Conservation (phyloP, 176 grass and related monocot species). For the Aegilops tauschii region DNA sequence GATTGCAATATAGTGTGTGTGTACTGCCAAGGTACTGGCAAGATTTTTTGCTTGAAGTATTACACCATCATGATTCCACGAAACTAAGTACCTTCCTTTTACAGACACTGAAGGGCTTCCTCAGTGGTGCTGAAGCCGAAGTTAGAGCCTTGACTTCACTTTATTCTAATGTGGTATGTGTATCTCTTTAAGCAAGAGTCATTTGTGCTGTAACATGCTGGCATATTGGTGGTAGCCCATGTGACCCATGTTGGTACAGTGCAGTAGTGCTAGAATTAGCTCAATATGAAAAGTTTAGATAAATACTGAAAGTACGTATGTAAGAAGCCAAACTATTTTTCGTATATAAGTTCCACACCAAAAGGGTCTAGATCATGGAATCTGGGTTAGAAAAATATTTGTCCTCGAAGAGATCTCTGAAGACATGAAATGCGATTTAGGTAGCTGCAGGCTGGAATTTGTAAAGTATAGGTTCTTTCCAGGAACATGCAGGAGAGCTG, state of each 20-base stretch:
- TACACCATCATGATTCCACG: not conserved
- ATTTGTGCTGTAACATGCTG: conserved; percentile 1
- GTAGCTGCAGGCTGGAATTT: not conserved
- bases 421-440: not conserved
- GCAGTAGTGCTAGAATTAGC: not conserved
- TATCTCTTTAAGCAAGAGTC: conserved; percentile 11
- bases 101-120: conserved; percentile 92
- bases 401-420: not conserved
- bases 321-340: not conserved
- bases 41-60: conserved; percentile 2
- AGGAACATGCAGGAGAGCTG: not conserved
- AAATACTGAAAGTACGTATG: not conserved
- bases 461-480: not conserved
- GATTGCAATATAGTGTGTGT: not conserved
- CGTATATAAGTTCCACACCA: not conserved
- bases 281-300: not conserved
- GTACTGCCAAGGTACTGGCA: not conserved
- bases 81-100: conserved; percentile 27
- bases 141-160: conserved; percentile 88
- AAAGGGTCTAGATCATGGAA: not conserved
- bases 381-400: not conserved
- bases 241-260: not conserved
- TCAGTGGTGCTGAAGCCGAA: conserved; percentile 85
- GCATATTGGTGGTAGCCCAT: not conserved
- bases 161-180: conserved; percentile 94